A percentile compares a stretch with the other conserved stretches of the same genome.
phyloP scores from a whole-genome alignment of 164 flowering plant species.

The Houttuynia cordata region DNA sequence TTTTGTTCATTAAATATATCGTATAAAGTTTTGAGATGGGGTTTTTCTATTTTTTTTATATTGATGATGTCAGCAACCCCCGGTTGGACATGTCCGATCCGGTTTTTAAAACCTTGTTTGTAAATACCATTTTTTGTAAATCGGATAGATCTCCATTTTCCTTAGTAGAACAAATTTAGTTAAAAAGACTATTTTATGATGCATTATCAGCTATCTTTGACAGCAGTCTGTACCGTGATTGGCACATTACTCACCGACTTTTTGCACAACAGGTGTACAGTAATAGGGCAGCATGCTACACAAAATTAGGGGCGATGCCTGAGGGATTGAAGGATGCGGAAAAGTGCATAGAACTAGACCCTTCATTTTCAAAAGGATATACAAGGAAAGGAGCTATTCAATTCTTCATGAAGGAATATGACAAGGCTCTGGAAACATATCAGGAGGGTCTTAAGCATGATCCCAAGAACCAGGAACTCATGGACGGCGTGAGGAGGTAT shows the following conservation, averaged over 20 bases:
- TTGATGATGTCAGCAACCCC: too few relatives aligned
- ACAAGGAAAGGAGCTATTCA: slow-evolving; percentile 88
- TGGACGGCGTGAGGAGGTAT: slow-evolving; percentile 79
- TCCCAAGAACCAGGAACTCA: slow-evolving; percentile 62
- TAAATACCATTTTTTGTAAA: too few relatives aligned
- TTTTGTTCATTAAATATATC: too few relatives aligned
- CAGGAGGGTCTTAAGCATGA: slow-evolving; percentile 90
- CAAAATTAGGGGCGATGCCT: slow-evolving; percentile 91
- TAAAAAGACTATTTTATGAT: too few relatives aligned
- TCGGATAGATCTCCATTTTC: background rate
- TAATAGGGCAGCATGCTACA: slow-evolving; percentile 95
- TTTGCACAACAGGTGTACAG: slow-evolving; percentile 58
- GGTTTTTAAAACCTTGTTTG: too few relatives aligned
- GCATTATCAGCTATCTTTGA: too few relatives aligned
- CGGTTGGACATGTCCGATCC: too few relatives aligned
- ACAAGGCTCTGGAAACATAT: slow-evolving; percentile 94
- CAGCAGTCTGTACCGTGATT: background rate
- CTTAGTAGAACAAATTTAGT: background rate
- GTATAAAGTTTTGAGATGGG: too few relatives aligned
- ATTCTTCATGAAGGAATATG: slow-evolving; percentile 95
- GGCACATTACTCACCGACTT: background rate
- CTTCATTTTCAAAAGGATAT: slow-evolving; percentile 86
- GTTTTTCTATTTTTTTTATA: too few relatives aligned
- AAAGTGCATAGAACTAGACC: slow-evolving; percentile 96
- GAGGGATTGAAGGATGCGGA: slow-evolving; percentile 97